Percentiles rank a stretch among this genome's conserved stretches.
Conservation (phyloP, 2,329 filamentous ascomycete species). For the Arthrinium phaeospermum region DNA sequence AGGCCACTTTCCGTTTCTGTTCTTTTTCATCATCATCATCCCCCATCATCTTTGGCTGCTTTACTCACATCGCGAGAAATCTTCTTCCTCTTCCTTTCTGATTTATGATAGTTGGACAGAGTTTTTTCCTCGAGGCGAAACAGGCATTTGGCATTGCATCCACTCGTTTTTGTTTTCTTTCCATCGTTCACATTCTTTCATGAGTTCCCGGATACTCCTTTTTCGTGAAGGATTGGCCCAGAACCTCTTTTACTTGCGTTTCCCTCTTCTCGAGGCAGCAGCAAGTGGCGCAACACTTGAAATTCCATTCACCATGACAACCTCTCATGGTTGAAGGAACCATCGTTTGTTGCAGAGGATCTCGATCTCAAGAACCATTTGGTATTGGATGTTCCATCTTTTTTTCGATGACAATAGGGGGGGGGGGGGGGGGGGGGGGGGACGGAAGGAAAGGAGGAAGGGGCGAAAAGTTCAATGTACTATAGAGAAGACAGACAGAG, state of each 20-base stretch:
- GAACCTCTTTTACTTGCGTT: not conserved
- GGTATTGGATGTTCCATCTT: not conserved
- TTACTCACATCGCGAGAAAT: not conserved
- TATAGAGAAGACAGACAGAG: conserved; percentile 8
- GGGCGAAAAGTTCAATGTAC: not conserved
- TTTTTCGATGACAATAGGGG: not conserved
- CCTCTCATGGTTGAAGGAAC: not conserved
- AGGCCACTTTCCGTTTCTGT: not conserved
- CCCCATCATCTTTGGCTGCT: not conserved
- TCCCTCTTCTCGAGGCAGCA: not conserved
- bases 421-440: not conserved
- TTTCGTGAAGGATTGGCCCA: not conserved
- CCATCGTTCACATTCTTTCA: not conserved
- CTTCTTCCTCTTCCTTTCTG: not conserved
- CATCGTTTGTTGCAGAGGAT: not conserved
- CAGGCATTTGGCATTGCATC: conserved; percentile 2
- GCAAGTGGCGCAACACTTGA: not conserved
- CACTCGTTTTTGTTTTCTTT: not conserved
- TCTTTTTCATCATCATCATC: not conserved
- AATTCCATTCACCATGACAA: not conserved
- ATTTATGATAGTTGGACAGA: not conserved
- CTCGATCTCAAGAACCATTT: not conserved
- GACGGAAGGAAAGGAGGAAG: not conserved
- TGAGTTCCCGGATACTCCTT: not conserved
- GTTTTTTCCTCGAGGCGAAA: too few species aligned